Base-by-base conservation (phyloP, 495 filamentous ascomycete genomes). In the Tuber borchii region DNA sequence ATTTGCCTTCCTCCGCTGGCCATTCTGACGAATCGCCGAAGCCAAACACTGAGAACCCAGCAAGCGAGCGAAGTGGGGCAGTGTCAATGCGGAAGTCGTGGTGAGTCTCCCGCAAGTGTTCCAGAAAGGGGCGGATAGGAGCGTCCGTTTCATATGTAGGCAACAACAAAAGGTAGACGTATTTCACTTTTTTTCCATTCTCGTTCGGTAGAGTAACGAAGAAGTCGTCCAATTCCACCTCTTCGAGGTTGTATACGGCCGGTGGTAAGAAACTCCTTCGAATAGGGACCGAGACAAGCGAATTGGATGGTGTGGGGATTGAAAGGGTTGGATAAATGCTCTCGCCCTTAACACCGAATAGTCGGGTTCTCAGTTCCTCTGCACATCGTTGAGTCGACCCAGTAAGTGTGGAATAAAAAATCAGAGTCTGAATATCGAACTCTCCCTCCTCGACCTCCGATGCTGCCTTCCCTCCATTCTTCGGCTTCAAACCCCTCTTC, bases 61-160 rank as follows among this genome's bases (percentile, higher is more conserved):
- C 85, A 56, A 97, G 84, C 16, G 85, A 85, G 0, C 91, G 90
- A 65, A 98, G 83, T 0, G 95, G 91, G 1, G 92, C 91, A 0
- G 93, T 97, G 83, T 97, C 93, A 76, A 98, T 95, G 31, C 95
- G 90, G 85, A 97, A 97, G 83, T 98, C 95, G 84, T 97, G 87
- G 81, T 97, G 94, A 0, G 93, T 98, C 80, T 98, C 95, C 79
- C 90, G 86, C 19, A 98, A 84, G 83, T 97, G 93, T 71, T 90
- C 88, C 20, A 97, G 84, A 82, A 97, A 93, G 26, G 87, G 92
- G 82, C 92, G 90, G 77, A 95, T 88, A 22, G 95, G 89, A 42
- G 91, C 94, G 80, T 97, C 94, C 76, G 97, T 97, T 82, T 97
- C 94, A 84, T 97, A 98, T 46, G 90, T 91, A 3, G 95, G 95